These are phyloP conservation scores for Alnus rubra DNA, from an alignment of 306 rosid genomes.

Conservation along the genomic window DNA sequence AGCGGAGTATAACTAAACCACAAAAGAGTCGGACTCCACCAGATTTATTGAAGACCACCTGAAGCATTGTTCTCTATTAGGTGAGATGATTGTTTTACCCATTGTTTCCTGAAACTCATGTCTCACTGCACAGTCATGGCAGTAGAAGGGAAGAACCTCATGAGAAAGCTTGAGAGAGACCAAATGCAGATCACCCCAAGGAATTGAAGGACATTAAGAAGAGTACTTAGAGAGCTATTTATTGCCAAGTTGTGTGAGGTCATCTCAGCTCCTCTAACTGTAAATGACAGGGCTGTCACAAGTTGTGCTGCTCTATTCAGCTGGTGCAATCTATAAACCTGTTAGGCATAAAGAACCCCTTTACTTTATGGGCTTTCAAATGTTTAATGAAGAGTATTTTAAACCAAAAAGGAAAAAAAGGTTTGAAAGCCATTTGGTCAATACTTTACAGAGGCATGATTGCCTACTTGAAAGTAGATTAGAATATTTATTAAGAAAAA, in stretches of 20 bases:
- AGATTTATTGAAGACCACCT: conserved; percentile 15
- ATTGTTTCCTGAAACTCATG: conserved; percentile 20
- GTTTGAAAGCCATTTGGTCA: conserved; percentile 9
- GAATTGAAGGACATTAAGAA: conserved; percentile 79
- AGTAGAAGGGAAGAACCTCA: conserved; percentile 69
- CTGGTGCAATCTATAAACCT: conserved; percentile 97
- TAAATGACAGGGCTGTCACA: conserved; percentile 92
- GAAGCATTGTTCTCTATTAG: conserved; percentile 2
- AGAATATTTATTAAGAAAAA: background rate
- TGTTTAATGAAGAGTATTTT: background rate
- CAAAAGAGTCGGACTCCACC: background rate
- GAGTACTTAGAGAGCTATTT: conserved; percentile 83
- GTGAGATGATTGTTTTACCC: conserved; percentile 13
- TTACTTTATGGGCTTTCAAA: background rate
- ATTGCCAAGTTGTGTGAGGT: conserved; percentile 89
- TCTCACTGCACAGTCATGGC: conserved; percentile 39
- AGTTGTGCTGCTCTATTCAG: conserved; percentile 96
- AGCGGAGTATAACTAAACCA: background rate
- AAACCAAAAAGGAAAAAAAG: background rate
- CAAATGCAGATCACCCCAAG: conserved; percentile 97
- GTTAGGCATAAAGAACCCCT: conserved; percentile 20
- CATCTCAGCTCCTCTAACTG: conserved; percentile 94
- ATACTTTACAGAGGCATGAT: background rate
- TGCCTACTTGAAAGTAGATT: background rate
- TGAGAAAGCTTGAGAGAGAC: conserved; percentile 93